phyloP scores from a whole-genome alignment of 257 asterid genomes.

The Solanum lycopersicoides region DNA sequence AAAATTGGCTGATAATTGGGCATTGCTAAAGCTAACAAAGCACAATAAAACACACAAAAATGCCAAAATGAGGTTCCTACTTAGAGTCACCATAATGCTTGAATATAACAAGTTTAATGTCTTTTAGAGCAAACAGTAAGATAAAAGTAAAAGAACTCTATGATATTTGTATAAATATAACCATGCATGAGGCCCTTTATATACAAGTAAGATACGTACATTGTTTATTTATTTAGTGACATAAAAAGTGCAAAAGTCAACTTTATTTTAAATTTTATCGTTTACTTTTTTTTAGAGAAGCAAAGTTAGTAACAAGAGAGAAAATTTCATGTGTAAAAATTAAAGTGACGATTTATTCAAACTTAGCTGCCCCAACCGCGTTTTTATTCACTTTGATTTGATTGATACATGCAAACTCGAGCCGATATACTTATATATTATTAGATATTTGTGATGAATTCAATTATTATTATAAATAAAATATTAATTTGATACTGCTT shows the following conservation, averaged over 20 bases:
- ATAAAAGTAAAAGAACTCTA: background rate
- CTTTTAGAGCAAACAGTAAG: background rate
- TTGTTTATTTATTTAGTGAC: background rate
- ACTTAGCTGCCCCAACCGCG: background rate
- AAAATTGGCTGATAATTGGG: conserved; percentile 40
- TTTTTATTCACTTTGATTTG: background rate
- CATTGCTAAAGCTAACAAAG: conserved; percentile 13
- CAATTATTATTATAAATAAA: background rate
- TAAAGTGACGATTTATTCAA: background rate
- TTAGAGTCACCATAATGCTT: background rate
- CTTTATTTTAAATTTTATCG: background rate
- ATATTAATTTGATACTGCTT: too few species aligned
- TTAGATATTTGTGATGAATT: background rate
- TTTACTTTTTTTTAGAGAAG: background rate
- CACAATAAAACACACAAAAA: background rate
- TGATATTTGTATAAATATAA: background rate
- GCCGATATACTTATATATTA: background rate
- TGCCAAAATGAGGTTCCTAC: background rate
- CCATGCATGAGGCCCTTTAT: background rate
- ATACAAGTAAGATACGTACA: background rate
- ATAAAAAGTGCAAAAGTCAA: background rate
- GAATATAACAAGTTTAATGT: background rate
- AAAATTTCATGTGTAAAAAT: background rate
- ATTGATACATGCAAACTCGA: background rate
- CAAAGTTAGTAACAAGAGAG: background rate